Conservation (phyloP, 495 filamentous ascomycete genomes). For the Ascodesmis nigricans region DNA sequence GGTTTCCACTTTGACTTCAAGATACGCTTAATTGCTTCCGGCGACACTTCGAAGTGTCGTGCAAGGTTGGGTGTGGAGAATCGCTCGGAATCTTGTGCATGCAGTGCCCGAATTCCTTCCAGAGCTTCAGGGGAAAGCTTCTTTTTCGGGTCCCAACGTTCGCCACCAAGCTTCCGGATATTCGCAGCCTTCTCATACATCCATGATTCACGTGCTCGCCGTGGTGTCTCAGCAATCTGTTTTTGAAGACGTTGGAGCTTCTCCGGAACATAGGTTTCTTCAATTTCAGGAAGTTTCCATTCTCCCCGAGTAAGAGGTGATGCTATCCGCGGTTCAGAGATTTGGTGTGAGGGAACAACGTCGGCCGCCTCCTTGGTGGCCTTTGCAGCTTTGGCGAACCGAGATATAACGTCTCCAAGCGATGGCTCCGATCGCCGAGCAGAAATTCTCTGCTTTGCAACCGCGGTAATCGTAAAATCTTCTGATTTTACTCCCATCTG, state of each 20-base stretch:
- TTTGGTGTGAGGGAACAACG: no score
- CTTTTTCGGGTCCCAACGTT: conserved; percentile 61
- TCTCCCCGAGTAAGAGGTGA: neutral
- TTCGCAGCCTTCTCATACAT: conserved; percentile 46
- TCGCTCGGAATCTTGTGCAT: conserved; percentile 45
- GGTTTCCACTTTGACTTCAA: conserved; percentile 68
- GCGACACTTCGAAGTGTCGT: conserved; percentile 57
- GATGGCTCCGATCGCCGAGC: no score
- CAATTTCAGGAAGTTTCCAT: conserved; percentile 7
- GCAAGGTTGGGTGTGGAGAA: conserved; percentile 59
- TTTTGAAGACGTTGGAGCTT: conserved; percentile 6
- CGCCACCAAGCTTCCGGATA: conserved; percentile 44
- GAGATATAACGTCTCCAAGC: no score
- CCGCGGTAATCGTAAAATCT: no score
- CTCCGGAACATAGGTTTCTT: neutral
- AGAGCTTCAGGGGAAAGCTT: conserved; percentile 76
- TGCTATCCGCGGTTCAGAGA: neutral
- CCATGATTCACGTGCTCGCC: conserved; percentile 32
- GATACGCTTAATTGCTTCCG: conserved; percentile 71
- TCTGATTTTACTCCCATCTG: no score
- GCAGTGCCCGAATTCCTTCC: conserved; percentile 61
- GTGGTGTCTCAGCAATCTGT: conserved; percentile 4
- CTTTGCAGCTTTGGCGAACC: no score
- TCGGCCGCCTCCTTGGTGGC: no score
- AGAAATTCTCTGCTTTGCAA: no score